Conservation (phyloP, 2,329 filamentous ascomycete species). For the Aspergillus sp. region DNA sequence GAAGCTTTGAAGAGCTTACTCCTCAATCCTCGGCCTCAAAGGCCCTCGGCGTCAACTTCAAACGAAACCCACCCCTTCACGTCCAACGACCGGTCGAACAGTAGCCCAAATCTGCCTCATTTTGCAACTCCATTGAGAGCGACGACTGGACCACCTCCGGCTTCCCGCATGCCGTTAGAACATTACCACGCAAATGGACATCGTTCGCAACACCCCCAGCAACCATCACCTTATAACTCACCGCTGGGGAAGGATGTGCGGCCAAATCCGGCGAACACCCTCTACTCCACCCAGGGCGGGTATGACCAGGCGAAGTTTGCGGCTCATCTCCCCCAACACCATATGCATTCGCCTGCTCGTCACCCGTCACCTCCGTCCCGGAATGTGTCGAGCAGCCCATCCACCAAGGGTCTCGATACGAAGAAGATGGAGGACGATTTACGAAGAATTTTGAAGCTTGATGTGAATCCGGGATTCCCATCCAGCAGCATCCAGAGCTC, state of each 20-base stretch:
- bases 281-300: conserved; percentile 19
- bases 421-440: conserved; percentile 49
- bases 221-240: conserved; percentile 27
- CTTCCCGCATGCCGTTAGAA: conserved; percentile 12
- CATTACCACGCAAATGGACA: conserved; percentile 14
- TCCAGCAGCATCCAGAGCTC: conserved; percentile 33
- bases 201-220: conserved; percentile 20
- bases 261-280: conserved; percentile 12
- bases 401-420: conserved; percentile 34
- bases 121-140: conserved; percentile 31
- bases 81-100: conserved; percentile 15
- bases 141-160: conserved; percentile 30
- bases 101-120: conserved; percentile 23
- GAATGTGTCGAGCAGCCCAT: conserved; percentile 17
- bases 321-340: conserved; percentile 10
- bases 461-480: conserved; percentile 28
- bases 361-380: conserved; percentile 23
- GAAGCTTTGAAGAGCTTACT: conserved; percentile 46
- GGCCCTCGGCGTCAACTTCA: conserved; percentile 29
- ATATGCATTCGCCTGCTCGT: conserved; percentile 21
- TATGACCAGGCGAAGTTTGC: conserved; percentile 22
- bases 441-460: conserved; percentile 46
- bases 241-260: conserved; percentile 31
- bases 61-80: conserved; percentile 17
- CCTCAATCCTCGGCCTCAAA: conserved; percentile 41